Evolutionary conservation across 495 filamentous ascomycete genomes (phyloP).

Genomic region (Amphirosellinia nigrospora): DNA sequence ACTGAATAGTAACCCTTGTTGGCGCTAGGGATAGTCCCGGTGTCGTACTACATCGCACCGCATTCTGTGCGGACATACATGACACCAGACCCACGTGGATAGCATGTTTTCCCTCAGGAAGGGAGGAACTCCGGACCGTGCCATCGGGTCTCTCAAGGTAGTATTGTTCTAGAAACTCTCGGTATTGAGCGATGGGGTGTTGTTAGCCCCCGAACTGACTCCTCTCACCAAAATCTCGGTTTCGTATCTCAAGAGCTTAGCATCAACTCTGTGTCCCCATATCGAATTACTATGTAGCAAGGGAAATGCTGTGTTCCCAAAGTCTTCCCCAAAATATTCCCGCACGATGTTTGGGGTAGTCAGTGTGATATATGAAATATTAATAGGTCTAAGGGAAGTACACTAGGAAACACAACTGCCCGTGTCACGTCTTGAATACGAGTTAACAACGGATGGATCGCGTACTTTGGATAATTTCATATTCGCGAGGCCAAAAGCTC

Average conservation of each 20-base stretch:
- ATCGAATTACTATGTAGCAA: background rate
- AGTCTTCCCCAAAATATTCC: background rate
- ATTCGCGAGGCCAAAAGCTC: background rate
- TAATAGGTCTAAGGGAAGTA: background rate
- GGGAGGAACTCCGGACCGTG: background rate
- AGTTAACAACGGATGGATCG: background rate
- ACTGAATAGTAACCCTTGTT: background rate
- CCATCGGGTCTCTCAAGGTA: background rate
- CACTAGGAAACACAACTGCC: slow-evolving; percentile 13
- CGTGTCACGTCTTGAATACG: slow-evolving; percentile 10
- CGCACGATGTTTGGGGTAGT: background rate
- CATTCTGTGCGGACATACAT: slow-evolving; percentile 21
- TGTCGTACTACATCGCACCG: slow-evolving; percentile 19
- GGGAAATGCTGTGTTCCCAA: background rate
- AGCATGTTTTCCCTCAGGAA: background rate
- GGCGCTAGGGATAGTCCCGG: background rate
- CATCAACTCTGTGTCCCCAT: background rate
- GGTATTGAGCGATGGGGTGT: background rate
- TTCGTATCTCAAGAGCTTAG: background rate
- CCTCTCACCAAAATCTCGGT: background rate
- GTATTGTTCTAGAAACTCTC: slow-evolving; percentile 6
- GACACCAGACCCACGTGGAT: slow-evolving; percentile 21
- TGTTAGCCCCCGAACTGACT: background rate
- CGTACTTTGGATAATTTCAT: slow-evolving; percentile 6
- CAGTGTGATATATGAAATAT: background rate